Conservation (phyloP, 164 flowering plant genomes). For the Paratinospora sagittata region DNA sequence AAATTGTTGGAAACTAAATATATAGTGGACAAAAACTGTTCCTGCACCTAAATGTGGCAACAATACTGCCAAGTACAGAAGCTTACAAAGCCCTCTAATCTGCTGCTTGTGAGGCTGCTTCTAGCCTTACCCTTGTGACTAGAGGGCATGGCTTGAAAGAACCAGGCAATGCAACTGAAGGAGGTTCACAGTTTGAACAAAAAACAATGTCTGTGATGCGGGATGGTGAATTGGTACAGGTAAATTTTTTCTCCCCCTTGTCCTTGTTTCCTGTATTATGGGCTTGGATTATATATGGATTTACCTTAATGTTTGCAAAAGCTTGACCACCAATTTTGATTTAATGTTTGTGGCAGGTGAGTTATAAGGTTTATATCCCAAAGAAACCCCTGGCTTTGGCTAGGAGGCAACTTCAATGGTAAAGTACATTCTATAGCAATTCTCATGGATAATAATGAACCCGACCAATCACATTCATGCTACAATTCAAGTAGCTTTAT, state of each 20-base stretch:
- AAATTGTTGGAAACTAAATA: too few species aligned
- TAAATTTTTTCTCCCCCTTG: not conserved
- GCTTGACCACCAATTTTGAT: too few species aligned
- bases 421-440: conserved; percentile 19
- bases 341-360: conserved; percentile 23
- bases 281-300: not conserved
- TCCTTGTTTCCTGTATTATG: not conserved
- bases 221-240: conserved; percentile 86
- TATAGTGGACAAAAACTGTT: conserved; percentile 12
- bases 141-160: conserved; percentile 21
- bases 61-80: conserved; percentile 15
- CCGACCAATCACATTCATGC: too few species aligned
- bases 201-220: conserved; percentile 96
- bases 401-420: conserved; percentile 68
- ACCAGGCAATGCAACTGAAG: conserved; percentile 29
- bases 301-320: not conserved
- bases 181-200: conserved; percentile 58
- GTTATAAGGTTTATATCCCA: conserved; percentile 49
- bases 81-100: conserved; percentile 18
- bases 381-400: conserved; percentile 72
- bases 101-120: conserved; percentile 12
- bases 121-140: not conserved
- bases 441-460: conserved; percentile 1
- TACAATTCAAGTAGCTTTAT: too few species aligned
- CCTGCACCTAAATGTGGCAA: not conserved